Evolutionary conservation across 345 rosid genomes (phyloP), one percentile per base, ranked within the genome.

Genomic region (Nephelium lappaceum): DNA sequence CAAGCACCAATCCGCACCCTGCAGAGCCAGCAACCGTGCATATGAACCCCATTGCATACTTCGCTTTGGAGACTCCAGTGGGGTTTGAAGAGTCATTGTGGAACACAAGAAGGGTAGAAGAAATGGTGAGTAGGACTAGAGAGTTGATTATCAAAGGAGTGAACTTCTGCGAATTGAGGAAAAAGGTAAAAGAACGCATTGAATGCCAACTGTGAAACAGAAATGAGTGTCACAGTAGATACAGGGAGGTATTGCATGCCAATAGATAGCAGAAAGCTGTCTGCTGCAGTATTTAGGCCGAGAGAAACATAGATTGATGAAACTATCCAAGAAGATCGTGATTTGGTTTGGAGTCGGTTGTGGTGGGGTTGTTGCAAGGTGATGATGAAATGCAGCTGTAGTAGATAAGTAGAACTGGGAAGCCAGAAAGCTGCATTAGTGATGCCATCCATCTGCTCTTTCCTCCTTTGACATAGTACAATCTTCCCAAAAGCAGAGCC

Each of bases 191-290:
- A 84, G 11, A 82, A 79, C 41, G 85, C 84, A 57, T 81, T 88
- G 74, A 88, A 84, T 41, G 70, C 86, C 60, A 82, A 6, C 7
- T 84, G 86, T 1, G 86, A 79, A 8, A 87, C 83, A 15, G 69
- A 55, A 1, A 84, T 19, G 21, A 88, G 67, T 10, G 86, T 61
- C 38, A 43, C 74, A 0, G 87, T 82, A 0, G 88, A 85, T 2
- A 87, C 80, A 0, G 86, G 91, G 66, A 86, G 89, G 74, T 86
- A 86, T 5, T 38, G 41, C 18, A 84, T 64, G 19, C 87, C 89
- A 25, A 79, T 38, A 1, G 89, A 79, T 55, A 63, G 75, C 3
- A 81, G 21, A 43, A 53, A 76, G 19, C 79, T n/a, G 19, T 5
- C 0, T 39, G 27, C 70, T 0, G 84, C 84, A 0, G 14, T 0